Evolutionary conservation across 305 asterid species (phyloP).

Genomic region (Coffea humblotiana): DNA sequence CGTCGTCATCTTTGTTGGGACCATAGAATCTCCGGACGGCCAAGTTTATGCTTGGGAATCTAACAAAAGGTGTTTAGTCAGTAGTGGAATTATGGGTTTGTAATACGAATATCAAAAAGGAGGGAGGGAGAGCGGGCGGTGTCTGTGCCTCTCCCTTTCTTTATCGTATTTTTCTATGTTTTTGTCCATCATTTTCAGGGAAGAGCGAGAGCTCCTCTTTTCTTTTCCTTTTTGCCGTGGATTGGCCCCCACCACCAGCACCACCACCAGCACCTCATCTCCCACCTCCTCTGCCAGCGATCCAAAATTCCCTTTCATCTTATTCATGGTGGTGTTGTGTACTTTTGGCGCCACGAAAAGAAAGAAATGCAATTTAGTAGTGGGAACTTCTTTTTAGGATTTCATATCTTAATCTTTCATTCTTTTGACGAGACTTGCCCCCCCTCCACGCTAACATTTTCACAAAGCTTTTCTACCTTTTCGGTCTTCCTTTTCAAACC

Average conservation of each 20-base stretch:
- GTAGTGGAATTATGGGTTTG: conserved; percentile 36
- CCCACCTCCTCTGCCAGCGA: background rate
- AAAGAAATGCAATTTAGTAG: conserved; percentile 31
- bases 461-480: conserved; percentile 35
- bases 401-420: conserved; percentile 35
- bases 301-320: conserved; percentile 7
- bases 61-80: conserved; percentile 48
- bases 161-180: conserved; percentile 19
- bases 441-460: conserved; percentile 36
- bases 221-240: background rate
- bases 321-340: conserved; percentile 15
- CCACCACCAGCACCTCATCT: background rate
- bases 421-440: conserved; percentile 51
- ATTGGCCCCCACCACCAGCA: conserved; percentile 9
- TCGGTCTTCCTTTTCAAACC: conserved; percentile 9
- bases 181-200: conserved; percentile 6
- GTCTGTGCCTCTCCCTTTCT: conserved; percentile 13
- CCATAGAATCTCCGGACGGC: conserved; percentile 83
- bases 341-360: conserved; percentile 56
- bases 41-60: conserved; percentile 52
- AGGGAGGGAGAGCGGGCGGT: background rate
- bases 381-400: conserved; percentile 85
- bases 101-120: conserved; percentile 28
- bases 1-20: conserved; percentile 51
- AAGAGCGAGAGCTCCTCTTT: background rate